phyloP scores from a whole-genome alignment of 306 rosid species.

The Datisca glomerata region DNA sequence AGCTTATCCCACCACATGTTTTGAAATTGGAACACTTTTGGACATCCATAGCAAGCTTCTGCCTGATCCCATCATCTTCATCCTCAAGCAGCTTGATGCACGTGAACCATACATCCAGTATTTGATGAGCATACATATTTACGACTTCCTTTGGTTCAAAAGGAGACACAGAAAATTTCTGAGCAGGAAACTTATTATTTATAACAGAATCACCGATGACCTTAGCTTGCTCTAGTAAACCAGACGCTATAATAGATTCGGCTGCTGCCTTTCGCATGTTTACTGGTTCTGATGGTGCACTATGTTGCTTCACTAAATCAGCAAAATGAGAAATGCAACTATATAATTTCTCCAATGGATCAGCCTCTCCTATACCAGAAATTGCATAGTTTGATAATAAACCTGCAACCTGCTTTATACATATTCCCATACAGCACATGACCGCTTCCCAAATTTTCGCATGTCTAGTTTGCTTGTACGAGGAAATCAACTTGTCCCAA shows the following conservation, averaged over 20 bases:
- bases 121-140: constrained; percentile 51
- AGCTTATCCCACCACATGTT: constrained; percentile 22
- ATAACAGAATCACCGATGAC: constrained; percentile 32
- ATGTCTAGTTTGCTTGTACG: constrained; percentile 50
- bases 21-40: constrained; percentile 50
- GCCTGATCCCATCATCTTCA: constrained; percentile 68
- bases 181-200: constrained; percentile 22
- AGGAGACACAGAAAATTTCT: constrained; percentile 15
- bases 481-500: constrained; percentile 65
- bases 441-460: constrained; percentile 67
- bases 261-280: constrained; percentile 78
- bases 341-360: constrained; percentile 23
- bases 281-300: constrained; percentile 58
- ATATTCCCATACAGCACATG: constrained; percentile 64
- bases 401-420: constrained; percentile 45
- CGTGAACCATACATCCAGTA: constrained; percentile 65
- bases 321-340: constrained; percentile 47
- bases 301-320: constrained; percentile 34
- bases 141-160: constrained; percentile 37
- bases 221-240: constrained; percentile 73
- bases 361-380: constrained; percentile 18
- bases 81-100: constrained; percentile 92
- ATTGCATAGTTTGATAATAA: constrained; percentile 33
- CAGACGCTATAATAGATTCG: constrained; percentile 70
- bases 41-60: constrained; percentile 52